Percentiles rank a stretch among this genome's conserved stretches.
Conservation (phyloP, 2,329 filamentous ascomycete species). For the Juglanconis juglandina region DNA sequence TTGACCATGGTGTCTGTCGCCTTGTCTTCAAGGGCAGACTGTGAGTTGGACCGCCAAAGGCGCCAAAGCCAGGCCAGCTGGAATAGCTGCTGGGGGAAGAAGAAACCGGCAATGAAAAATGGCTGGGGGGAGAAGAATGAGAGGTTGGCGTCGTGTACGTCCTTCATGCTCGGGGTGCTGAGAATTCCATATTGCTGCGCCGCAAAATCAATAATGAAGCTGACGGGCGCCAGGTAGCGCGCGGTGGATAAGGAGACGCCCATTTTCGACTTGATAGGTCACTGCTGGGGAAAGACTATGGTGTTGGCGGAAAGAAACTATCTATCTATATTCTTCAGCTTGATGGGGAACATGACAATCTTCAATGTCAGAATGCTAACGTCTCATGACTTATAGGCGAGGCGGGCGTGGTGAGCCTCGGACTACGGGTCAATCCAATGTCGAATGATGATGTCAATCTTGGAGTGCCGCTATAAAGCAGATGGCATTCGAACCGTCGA, state of each 20-base stretch:
- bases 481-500: neutral
- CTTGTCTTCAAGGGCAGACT: constrained; percentile 30
- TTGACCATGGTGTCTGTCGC: constrained; percentile 48
- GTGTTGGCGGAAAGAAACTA: too few relatives aligned
- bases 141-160: constrained; percentile 54
- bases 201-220: constrained; percentile 55
- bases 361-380: neutral
- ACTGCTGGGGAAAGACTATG: too few relatives aligned
- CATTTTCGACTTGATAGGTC: constrained; percentile 33
- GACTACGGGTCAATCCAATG: neutral
- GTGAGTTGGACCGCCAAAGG: constrained; percentile 46
- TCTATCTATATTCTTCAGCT: neutral
- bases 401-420: neutral
- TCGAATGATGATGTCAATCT: constrained; percentile 7
- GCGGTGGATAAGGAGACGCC: constrained; percentile 51
- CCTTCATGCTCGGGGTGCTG: constrained; percentile 55
- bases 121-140: constrained; percentile 58
- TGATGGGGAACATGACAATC: neutral
- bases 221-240: constrained; percentile 50
- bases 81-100: constrained; percentile 58
- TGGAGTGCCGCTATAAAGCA: neutral
- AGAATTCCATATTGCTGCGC: constrained; percentile 59
- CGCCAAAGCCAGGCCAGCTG: constrained; percentile 56
- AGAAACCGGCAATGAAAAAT: constrained; percentile 57
- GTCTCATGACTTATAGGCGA: neutral